Percentiles rank a stretch among this genome's conserved stretches.
Conservation (phyloP, 2,329 filamentous ascomycete genomes). For the Macrophomina pseudophaseolina region DNA sequence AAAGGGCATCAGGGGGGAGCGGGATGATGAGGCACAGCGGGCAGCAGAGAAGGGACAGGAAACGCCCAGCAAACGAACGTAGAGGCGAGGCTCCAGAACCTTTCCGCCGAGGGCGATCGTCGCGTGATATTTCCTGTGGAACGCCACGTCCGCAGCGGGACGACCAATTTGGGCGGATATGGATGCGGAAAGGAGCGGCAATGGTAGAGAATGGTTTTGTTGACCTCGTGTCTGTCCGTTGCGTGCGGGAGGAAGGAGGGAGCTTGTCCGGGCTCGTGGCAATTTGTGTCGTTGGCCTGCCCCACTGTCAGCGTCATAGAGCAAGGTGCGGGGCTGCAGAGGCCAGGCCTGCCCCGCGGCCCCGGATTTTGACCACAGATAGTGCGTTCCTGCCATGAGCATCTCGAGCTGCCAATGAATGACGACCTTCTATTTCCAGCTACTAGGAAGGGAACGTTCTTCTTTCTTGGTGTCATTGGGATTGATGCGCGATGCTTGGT, state of each 20-base stretch:
- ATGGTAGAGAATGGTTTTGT: background rate
- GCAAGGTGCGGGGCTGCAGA: constrained; percentile 12
- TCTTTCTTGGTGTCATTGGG: background rate
- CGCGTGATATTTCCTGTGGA: background rate
- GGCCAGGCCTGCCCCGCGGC: background rate
- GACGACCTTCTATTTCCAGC: background rate
- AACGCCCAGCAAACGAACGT: background rate
- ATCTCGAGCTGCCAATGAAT: background rate
- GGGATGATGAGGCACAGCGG: background rate
- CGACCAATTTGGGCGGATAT: background rate
- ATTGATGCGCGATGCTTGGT: background rate
- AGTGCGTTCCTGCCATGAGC: background rate
- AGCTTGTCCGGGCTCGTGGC: background rate
- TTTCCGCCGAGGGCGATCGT: constrained; percentile 3
- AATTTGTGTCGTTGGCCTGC: background rate
- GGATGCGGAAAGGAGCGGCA: background rate
- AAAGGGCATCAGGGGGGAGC: background rate
- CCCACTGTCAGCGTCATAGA: constrained; percentile 22
- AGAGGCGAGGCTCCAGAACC: background rate
- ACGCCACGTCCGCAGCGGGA: background rate
- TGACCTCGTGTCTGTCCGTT: constrained; percentile 7
- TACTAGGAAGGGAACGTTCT: background rate
- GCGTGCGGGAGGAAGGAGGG: background rate
- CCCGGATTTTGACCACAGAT: constrained; percentile 1
- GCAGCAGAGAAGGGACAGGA: background rate